Evolutionary conservation across 352 stramenopile species (phyloP).

Genomic region (Phytopythium aichiense): DNA sequence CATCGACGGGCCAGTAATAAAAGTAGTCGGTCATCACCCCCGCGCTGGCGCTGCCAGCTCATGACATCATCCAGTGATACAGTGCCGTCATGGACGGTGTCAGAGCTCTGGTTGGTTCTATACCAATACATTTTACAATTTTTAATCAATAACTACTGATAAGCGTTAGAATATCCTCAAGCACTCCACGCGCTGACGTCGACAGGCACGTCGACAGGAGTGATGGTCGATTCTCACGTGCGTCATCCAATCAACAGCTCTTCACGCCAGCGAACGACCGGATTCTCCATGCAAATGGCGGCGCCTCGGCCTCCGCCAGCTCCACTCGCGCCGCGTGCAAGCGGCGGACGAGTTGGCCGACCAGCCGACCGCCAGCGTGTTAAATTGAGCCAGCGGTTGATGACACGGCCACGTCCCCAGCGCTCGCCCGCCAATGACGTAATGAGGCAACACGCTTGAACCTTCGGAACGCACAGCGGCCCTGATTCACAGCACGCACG

Average conservation of each 20-base stretch:
- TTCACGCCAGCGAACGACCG: background rate
- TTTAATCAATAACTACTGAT: background rate
- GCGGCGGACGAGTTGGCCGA: background rate
- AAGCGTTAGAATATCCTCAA: background rate
- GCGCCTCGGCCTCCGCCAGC: background rate
- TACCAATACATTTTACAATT: background rate
- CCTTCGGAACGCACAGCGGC: constrained; percentile 1
- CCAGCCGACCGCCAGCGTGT: background rate
- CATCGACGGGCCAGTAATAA: constrained; percentile 3
- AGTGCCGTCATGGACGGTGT: background rate
- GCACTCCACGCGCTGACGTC: background rate
- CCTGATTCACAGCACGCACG: background rate
- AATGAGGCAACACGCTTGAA: constrained; percentile 2
- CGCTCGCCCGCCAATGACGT: constrained; percentile 1
- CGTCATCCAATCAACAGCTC: background rate
- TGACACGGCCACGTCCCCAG: constrained; percentile 1
- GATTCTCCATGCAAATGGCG: background rate
- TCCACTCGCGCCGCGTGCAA: background rate
- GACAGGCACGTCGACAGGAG: background rate
- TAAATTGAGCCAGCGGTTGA: background rate
- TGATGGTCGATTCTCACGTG: constrained; percentile 2
- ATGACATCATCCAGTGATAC: constrained; percentile 8
- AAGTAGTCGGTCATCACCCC: background rate
- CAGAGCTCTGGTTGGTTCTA: background rate
- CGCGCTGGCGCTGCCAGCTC: background rate